These are phyloP conservation scores for Bruguiera parviflora DNA, from an alignment of 345 rosid species.

Conservation along the genomic window DNA sequence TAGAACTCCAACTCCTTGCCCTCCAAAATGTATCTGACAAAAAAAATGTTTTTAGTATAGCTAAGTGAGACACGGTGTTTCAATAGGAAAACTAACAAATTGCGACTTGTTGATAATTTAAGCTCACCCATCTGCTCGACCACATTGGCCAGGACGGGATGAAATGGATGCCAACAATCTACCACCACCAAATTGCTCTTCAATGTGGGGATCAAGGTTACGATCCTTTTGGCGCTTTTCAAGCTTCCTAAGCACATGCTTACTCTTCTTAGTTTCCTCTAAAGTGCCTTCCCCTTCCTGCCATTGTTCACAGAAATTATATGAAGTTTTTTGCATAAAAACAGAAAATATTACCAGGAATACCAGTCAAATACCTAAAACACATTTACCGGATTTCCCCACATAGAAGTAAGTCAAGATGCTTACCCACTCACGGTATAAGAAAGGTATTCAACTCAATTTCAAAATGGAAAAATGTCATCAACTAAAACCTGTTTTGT, in stretches of 20 bases:
- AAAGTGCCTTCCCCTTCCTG: background rate
- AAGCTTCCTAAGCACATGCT: slow-evolving; percentile 1
- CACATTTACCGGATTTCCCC: too few species aligned
- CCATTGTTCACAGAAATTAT: background rate
- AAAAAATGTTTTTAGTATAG: background rate
- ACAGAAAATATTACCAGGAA: background rate
- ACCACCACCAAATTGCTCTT: slow-evolving; percentile 5
- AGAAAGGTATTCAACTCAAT: background rate
- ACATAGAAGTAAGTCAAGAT: too few species aligned
- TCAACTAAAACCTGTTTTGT: too few species aligned
- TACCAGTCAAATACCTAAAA: background rate
- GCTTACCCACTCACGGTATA: too few species aligned
- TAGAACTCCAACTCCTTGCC: slow-evolving; percentile 39
- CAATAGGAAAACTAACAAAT: background rate
- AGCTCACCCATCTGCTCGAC: slow-evolving; percentile 2
- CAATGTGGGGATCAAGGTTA: background rate
- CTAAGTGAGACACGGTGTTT: background rate
- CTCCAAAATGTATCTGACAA: slow-evolving; percentile 28
- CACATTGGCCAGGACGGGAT: slow-evolving; percentile 5
- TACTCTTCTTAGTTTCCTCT: slow-evolving; percentile 10
- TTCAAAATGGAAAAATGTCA: background rate
- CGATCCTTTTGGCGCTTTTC: slow-evolving; percentile 1
- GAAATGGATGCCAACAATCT: background rate
- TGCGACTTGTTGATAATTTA: background rate
- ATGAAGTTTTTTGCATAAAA: background rate